Evolutionary conservation across 352 stramenopile species (phyloP).

Genomic region (Elongisporangium senticosum): DNA sequence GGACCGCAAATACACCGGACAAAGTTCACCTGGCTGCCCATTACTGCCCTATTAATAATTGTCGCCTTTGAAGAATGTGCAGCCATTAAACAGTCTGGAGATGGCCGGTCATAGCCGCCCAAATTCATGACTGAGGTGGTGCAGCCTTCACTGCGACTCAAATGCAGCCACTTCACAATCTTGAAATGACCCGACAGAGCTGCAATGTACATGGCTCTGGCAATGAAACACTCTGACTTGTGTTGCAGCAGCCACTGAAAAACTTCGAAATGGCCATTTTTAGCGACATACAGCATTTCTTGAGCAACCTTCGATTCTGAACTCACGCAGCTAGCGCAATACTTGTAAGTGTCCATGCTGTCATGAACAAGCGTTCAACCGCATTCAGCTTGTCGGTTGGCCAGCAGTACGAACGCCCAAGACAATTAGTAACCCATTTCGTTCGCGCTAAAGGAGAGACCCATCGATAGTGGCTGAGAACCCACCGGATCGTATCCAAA

Average conservation of each 20-base stretch:
- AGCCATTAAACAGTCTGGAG: constrained; percentile 23
- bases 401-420: too few relatives aligned
- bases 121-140: constrained; percentile 18
- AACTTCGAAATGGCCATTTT: constrained; percentile 15
- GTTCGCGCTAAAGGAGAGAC: too few relatives aligned
- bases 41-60: constrained; percentile 54
- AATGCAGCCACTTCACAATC: constrained; percentile 23
- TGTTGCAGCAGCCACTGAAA: constrained; percentile 21
- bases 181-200: constrained; percentile 19
- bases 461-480: too few relatives aligned
- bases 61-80: constrained; percentile 35
- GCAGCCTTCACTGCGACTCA: constrained; percentile 20
- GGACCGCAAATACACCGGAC: constrained; percentile 32
- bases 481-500: too few relatives aligned
- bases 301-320: constrained; percentile 22
- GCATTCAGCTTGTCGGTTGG: too few relatives aligned
- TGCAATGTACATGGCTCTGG: constrained; percentile 22
- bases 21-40: constrained; percentile 39
- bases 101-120: constrained; percentile 13
- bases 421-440: too few relatives aligned
- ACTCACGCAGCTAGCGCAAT: constrained; percentile 12
- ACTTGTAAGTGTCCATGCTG: constrained; percentile 10
- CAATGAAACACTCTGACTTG: constrained; percentile 20
- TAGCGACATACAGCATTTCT: constrained; percentile 15
- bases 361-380: too few relatives aligned